These are phyloP conservation scores for Naegleria gruberi DNA, from an alignment of 208 protist species.

Conservation along the genomic window DNA sequence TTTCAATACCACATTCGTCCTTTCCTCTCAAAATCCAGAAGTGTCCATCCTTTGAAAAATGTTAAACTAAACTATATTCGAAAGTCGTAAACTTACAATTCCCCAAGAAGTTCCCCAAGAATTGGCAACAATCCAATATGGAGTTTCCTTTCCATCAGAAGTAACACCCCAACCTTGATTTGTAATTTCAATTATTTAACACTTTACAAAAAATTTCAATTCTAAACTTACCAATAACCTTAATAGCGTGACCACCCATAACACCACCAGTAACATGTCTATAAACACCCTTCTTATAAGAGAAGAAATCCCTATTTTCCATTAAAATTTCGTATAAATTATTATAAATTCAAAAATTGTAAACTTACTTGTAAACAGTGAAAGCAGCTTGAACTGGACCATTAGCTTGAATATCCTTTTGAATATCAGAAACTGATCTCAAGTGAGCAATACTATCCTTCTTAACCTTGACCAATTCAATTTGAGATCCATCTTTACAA, in stretches of 20 bases:
- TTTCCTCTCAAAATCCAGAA: slow-evolving; percentile 60
- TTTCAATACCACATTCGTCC: slow-evolving; percentile 70
- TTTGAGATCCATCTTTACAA: slow-evolving; percentile 25
- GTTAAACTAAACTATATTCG: too few relatives aligned
- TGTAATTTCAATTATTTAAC: too few relatives aligned
- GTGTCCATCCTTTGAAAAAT: slow-evolving; percentile 67
- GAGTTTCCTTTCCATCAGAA: slow-evolving; percentile 37
- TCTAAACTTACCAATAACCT: slow-evolving; percentile 68
- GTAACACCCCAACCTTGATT: slow-evolving; percentile 67
- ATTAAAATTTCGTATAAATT: too few relatives aligned
- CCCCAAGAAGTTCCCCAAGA: slow-evolving; percentile 77
- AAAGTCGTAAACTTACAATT: too few relatives aligned
- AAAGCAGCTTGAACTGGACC: slow-evolving; percentile 74
- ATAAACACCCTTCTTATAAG: slow-evolving; percentile 80
- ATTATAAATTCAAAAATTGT: too few relatives aligned
- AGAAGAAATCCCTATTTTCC: slow-evolving; percentile 70
- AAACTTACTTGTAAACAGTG: too few relatives aligned
- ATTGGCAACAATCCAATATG: slow-evolving; percentile 82
- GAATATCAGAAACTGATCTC: neutral
- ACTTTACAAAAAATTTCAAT: too few relatives aligned
- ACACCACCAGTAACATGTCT: slow-evolving; percentile 50
- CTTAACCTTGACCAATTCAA: neutral
- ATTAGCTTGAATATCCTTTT: slow-evolving; percentile 57
- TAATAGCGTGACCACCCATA: slow-evolving; percentile 72
- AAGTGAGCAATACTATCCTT: neutral